Evolutionary conservation across 2,329 filamentous ascomycete genomes (phyloP), one percentile per base, ranked within the genome.

Genomic region (Fusarium equiseti): DNA sequence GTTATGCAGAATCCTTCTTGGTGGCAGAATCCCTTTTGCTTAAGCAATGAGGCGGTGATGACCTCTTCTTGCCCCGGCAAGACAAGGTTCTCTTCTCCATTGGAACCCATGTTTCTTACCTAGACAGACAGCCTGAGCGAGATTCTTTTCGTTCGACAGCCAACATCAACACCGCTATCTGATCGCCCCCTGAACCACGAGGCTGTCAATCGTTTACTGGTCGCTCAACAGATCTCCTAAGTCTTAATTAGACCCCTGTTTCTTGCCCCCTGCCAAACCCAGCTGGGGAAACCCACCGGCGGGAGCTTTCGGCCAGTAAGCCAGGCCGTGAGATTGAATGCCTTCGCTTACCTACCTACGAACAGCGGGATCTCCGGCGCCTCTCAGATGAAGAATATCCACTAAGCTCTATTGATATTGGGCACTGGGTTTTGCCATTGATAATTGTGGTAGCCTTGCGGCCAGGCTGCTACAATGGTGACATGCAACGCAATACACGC

Each of bases 241-340:
- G 40, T 63, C 58, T 64, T 52, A 66, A 68, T 63, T 57, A 44
- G 50, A 71, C 63, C 73, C 63, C 70, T 62, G 63, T 57, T 49
- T 53, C 53, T 58, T 40, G 38, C 54, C 73, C 73, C 69, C 66
- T 67, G 66, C 31, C 44, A 40, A 49, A 52, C 26, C 69, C 64
- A 64, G 55, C 71, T 58, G 63, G 63, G 65, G 63, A 72, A 76
- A 68, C 51, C 74, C 69, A 75, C 70, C 48, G 40, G 27, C 31
- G 31, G 49, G 50, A 59, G 38, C 59, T 55, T 52, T 72, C 54
- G 63, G 58, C 72, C 70, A 75, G 72, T 75, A 49, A 71, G 59
- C 58, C 60, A 51, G 46, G 48, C 46, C 27, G 31, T 52, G 46
- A 56, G 59, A 71, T 60, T 63, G 64, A 68, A 71, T 73, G 54